A percentile compares a stretch with the other conserved stretches of the same genome.
Evolutionary conservation across 495 filamentous ascomycete genomes (phyloP).

Genomic region (Talaromyces stipitatus): DNA sequence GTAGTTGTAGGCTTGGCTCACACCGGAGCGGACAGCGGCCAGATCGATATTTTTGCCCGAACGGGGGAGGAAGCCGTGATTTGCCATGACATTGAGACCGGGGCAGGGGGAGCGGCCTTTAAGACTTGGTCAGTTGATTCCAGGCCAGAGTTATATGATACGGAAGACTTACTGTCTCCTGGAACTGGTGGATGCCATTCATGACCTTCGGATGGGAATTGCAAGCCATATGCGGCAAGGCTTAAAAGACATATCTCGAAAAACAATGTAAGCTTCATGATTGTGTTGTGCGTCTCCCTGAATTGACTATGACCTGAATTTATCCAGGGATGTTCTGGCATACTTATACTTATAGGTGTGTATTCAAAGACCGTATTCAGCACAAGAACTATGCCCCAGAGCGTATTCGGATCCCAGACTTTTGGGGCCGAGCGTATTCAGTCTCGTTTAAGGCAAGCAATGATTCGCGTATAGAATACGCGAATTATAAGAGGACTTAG

Average conservation of each 20-base stretch:
- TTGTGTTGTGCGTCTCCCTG: not conserved
- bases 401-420: not conserved
- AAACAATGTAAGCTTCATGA: not conserved
- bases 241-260: not conserved
- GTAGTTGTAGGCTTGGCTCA: slow-evolving; percentile 13
- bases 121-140: not conserved
- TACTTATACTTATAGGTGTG: not conserved
- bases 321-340: not conserved
- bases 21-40: slow-evolving; percentile 7
- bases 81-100: slow-evolving; percentile 14
- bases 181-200: slow-evolving; percentile 4
- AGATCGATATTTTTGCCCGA: slow-evolving; percentile 14
- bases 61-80: slow-evolving; percentile 14
- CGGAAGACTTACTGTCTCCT: slow-evolving; percentile 4
- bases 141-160: not conserved
- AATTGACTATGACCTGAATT: not conserved
- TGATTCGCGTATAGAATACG: not conserved
- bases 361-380: not conserved
- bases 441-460: not conserved
- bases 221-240: not conserved
- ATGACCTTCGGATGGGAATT: not conserved
- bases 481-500: not conserved
- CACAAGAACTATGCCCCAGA: not conserved
- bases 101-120: slow-evolving; percentile 14
- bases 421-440: not conserved